A percentile compares a stretch with the other conserved stretches of the same genome.
Conservation (phyloP, 208 protist species). For the Leishmania gerbilli region DNA sequence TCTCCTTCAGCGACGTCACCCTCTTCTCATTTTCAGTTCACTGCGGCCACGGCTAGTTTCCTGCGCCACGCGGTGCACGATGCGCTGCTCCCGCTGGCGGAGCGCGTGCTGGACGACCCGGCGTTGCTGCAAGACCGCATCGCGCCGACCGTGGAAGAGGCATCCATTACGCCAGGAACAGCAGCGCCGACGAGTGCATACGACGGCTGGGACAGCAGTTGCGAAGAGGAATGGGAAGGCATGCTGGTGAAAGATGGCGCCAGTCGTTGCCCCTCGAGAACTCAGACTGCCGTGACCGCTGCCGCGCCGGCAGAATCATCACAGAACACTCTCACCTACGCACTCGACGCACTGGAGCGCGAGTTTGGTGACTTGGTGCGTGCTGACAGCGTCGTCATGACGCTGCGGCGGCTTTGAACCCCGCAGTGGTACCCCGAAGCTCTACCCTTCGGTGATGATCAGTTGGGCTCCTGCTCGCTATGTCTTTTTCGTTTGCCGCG, state of each 20-base stretch:
- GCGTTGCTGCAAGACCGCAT: neutral
- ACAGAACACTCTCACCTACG: conserved; percentile 7
- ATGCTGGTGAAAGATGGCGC: neutral
- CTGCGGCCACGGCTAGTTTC: conserved; percentile 3
- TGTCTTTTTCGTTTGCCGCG: neutral
- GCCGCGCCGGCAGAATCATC: neutral
- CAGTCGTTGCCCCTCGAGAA: neutral
- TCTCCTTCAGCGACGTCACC: neutral
- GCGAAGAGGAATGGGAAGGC: conserved; percentile 15
- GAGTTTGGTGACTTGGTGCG: conserved; percentile 6
- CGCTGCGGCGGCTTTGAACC: conserved; percentile 18
- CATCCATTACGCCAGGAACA: neutral
- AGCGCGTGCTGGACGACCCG: conserved; percentile 26
- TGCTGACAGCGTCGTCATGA: conserved; percentile 22
- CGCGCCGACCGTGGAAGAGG: too few species aligned
- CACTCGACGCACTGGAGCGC: conserved; percentile 21
- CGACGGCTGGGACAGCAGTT: conserved; percentile 14
- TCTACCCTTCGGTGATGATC: neutral
- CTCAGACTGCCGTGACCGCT: neutral
- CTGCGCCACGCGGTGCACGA: conserved; percentile 21
- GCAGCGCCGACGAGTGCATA: neutral
- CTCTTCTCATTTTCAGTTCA: neutral
- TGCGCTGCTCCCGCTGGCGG: conserved; percentile 22
- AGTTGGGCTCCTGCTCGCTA: neutral
- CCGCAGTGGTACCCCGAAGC: neutral